Base-by-base conservation (phyloP, 805 yeast genomes). In the Jamesozyma lodderae region DNA sequence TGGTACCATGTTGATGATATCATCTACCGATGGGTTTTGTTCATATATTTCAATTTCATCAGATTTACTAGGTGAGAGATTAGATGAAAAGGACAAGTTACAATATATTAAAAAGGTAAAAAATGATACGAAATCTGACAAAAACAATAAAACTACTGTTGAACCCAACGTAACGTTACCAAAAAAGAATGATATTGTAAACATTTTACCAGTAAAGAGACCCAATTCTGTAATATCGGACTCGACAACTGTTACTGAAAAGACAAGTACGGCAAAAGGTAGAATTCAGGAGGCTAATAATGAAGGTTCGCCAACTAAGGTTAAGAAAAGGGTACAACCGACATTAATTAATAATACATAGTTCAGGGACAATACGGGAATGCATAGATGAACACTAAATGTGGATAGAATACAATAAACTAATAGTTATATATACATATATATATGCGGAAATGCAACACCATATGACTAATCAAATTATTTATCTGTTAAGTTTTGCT, bases 11-110 rank as follows among this genome's bases (percentile, higher is more conserved):
- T 59, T 92, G 14, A 66, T 90, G 48, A 68, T 83, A 18, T 77
- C 94, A 6, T 83, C 96, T 0, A 82, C 94, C 0, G 98, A 92
- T 58, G 97, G 97, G 15, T 90, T 87, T 57, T 81, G 96, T 46
- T 81, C 95, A 1, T 70, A 71, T 32, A 58, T 88, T 1, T 59
- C 65, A 6, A 72, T 86, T 34, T 71, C 71, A 4, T 58, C 62
- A 2, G 69, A 62, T 2, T 67, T 75, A 10, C 66, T 85, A 24
- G 95, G 95, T 1, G 65, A 57, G 22, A 57, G 47, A n/a, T 50
- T 66, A 14, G 28, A 30, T 16, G 22, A 31, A 9, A 45, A 41
- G 10, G 42, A 41, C 10, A 38, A 15, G n/a, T 15, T 14, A 24
- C 18, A 31, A 19, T 37, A 25, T 7, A 21, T 32, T 24, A 10